These are phyloP conservation scores for Epichloe bromicola DNA, from an alignment of 2,329 filamentous ascomycete genomes.

Conservation along the genomic window DNA sequence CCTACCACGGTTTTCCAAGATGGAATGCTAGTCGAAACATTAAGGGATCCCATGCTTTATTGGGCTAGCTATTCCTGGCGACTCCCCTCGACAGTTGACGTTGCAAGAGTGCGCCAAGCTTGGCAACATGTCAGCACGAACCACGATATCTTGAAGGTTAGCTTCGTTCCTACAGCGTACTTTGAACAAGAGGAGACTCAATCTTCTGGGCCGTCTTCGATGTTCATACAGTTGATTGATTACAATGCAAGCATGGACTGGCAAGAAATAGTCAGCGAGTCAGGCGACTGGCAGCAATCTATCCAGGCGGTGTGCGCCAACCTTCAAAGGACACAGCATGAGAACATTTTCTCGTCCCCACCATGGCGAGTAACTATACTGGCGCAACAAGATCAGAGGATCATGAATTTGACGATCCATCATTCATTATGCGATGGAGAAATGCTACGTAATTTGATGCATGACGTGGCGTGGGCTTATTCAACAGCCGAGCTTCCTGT, in stretches of 20 bases:
- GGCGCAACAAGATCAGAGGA: constrained; percentile 9
- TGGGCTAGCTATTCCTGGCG: background rate
- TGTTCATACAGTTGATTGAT: background rate
- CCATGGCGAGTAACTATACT: constrained; percentile 25
- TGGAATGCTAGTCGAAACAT: background rate
- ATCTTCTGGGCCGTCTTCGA: background rate
- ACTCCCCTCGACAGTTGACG: background rate
- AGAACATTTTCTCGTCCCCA: constrained; percentile 6
- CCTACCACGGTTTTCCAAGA: background rate
- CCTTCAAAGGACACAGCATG: background rate
- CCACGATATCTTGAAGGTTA: background rate
- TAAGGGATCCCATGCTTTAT: background rate
- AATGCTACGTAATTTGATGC: constrained; percentile 1
- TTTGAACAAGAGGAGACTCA: background rate
- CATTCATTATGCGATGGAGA: constrained; percentile 53
- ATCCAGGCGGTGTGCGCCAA: background rate
- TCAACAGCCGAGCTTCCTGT: background rate
- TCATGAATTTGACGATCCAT: constrained; percentile 31
- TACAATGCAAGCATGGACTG: background rate
- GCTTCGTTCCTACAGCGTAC: background rate
- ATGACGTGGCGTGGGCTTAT: background rate
- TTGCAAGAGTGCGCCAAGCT: background rate
- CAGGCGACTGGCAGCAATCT: background rate
- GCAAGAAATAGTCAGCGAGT: background rate
- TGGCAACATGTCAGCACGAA: background rate